phyloP scores from a whole-genome alignment of 2,329 filamentous ascomycete species.

The Dactylellina sp. region DNA sequence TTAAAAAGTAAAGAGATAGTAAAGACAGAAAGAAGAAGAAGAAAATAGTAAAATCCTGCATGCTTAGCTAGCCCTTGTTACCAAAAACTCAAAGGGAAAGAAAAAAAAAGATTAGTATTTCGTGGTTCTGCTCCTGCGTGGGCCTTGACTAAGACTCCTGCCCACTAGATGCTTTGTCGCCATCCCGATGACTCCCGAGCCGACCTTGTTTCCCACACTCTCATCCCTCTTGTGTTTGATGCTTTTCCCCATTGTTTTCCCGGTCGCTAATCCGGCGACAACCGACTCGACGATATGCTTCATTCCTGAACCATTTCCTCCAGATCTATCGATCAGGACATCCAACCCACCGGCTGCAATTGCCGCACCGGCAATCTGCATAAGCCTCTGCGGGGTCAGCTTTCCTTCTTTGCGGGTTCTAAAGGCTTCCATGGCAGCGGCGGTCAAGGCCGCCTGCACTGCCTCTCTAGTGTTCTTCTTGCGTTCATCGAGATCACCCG shows the following conservation, averaged over 20 bases:
- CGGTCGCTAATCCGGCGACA: constrained; percentile 32
- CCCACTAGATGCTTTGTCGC: constrained; percentile 38
- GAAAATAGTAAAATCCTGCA: no score
- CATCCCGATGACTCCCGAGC: constrained; percentile 38
- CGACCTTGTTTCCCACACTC: constrained; percentile 29
- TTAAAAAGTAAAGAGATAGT: background rate
- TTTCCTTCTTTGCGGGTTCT: constrained; percentile 51
- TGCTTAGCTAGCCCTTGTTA: no score
- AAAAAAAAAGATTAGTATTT: constrained; percentile 35
- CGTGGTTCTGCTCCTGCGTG: constrained; percentile 34
- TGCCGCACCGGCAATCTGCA: constrained; percentile 53
- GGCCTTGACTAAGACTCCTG: constrained; percentile 46
- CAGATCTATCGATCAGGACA: constrained; percentile 38
- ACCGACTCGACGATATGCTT: constrained; percentile 48
- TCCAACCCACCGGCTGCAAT: constrained; percentile 52
- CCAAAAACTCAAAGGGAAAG: background rate
- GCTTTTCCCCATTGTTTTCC: constrained; percentile 36
- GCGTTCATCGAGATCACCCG: constrained; percentile 15
- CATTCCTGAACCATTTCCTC: constrained; percentile 26
- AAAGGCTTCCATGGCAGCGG: constrained; percentile 54
- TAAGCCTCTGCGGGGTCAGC: constrained; percentile 46
- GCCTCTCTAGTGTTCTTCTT: constrained; percentile 47
- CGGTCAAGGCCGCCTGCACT: constrained; percentile 47
- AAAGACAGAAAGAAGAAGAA: background rate
- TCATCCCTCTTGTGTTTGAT: constrained; percentile 38